These are phyloP conservation scores for Amphicarpaea edgeworthii DNA, from an alignment of 306 rosid genomes.

Conservation along the genomic window DNA sequence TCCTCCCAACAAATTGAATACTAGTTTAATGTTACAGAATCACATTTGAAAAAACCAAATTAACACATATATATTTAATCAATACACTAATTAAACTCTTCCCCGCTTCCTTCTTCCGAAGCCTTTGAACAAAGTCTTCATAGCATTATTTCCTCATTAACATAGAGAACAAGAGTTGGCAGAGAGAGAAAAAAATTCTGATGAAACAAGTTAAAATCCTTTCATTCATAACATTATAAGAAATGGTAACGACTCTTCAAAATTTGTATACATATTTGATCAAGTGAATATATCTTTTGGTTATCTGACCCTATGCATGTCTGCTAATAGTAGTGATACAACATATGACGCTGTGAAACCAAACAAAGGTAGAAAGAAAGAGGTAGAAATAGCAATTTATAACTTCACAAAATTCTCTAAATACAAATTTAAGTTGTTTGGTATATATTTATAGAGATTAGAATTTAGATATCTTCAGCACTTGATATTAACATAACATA, in stretches of 20 bases:
- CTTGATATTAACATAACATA: constrained; percentile 9
- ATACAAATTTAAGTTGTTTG: background rate
- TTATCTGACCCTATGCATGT: too few species aligned
- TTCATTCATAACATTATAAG: background rate
- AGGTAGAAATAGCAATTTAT: background rate
- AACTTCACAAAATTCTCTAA: constrained; percentile 9
- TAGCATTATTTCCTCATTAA: background rate
- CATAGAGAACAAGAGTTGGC: background rate
- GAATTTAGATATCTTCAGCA: background rate
- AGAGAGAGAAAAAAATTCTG: background rate
- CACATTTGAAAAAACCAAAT: background rate
- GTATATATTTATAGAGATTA: background rate
- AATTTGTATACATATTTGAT: too few species aligned
- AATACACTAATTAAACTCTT: background rate
- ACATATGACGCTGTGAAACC: background rate
- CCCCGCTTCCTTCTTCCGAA: background rate
- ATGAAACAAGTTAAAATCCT: background rate
- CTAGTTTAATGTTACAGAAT: background rate
- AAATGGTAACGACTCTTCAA: too few species aligned
- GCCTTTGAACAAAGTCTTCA: background rate
- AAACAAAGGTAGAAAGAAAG: background rate
- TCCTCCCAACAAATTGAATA: background rate
- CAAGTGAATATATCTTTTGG: background rate
- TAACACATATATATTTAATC: background rate
- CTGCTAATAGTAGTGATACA: background rate